Conservation (phyloP, 2,329 filamentous ascomycete genomes). For the Apiospora saccharicola region DNA sequence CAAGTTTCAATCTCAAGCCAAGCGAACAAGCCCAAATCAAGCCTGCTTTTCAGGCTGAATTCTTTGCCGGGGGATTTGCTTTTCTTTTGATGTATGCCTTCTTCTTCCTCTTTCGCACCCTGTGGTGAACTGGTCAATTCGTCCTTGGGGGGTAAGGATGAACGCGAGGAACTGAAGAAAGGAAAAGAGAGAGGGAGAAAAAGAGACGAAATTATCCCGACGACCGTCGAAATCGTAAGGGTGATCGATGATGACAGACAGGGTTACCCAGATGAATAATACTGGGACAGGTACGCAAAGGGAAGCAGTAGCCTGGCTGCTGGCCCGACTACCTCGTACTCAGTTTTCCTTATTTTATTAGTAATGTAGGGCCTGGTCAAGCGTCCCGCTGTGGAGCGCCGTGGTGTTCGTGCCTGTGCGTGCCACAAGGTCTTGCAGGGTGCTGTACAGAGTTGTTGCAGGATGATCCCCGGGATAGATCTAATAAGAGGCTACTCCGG, state of each 20-base stretch:
- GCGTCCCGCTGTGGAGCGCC: slow-evolving; percentile 12
- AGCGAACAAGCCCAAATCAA: slow-evolving; percentile 8
- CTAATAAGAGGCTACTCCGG: neutral
- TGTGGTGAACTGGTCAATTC: slow-evolving; percentile 5
- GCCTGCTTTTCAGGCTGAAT: neutral
- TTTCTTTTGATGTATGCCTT: neutral
- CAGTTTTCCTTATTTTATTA: slow-evolving; percentile 7
- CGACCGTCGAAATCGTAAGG: neutral
- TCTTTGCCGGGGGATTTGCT: neutral
- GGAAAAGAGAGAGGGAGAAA: neutral
- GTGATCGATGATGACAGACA: slow-evolving; percentile 6
- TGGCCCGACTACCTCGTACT: slow-evolving; percentile 18
- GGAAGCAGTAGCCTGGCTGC: neutral
- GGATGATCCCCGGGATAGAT: slow-evolving; percentile 11
- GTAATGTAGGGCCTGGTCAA: slow-evolving; percentile 5
- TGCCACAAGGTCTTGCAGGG: too few relatives aligned
- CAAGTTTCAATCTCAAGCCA: slow-evolving; percentile 18
- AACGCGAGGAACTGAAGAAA: slow-evolving; percentile 12
- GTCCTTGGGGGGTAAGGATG: slow-evolving; percentile 7
- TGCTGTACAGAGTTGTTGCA: neutral
- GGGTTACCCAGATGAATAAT: neutral
- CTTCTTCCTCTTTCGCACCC: slow-evolving; percentile 7
- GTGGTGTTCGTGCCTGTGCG: neutral
- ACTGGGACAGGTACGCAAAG: slow-evolving; percentile 13
- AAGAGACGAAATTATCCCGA: slow-evolving; percentile 9